phyloP scores from a whole-genome alignment of 2,329 filamentous ascomycete species.

The Byssoonygena ceratinophila region DNA sequence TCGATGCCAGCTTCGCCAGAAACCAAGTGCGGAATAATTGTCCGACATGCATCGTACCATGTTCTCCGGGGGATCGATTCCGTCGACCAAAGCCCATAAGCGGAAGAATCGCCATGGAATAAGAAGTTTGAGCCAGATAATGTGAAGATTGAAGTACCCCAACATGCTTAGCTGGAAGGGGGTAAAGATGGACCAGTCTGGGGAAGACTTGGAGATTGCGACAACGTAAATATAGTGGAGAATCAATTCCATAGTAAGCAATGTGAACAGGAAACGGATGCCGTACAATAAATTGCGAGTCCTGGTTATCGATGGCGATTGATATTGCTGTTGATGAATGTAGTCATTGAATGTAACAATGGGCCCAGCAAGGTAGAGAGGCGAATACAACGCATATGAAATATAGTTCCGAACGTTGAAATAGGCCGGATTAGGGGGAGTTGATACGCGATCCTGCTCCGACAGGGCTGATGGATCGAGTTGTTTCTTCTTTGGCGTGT shows the following conservation, averaged over 20 bases:
- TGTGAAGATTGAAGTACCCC: constrained; percentile 89
- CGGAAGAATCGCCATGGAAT: constrained; percentile 98
- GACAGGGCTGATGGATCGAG: constrained; percentile 77
- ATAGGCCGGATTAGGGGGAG: constrained; percentile 59
- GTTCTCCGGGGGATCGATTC: constrained; percentile 91
- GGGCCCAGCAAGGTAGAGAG: constrained; percentile 82
- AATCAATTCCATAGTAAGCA: constrained; percentile 83
- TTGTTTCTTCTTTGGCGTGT: constrained; percentile 85
- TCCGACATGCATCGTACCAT: constrained; percentile 95
- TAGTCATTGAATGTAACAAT: constrained; percentile 98
- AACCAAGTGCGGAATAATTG: constrained; percentile 81
- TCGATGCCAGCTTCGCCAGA: constrained; percentile 95
- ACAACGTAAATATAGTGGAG: constrained; percentile 89
- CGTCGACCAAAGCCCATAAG: constrained; percentile 85
- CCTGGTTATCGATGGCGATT: constrained; percentile 57
- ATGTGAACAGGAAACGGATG: constrained; percentile 65
- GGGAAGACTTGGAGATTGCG: constrained; percentile 72
- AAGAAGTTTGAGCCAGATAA: constrained; percentile 95
- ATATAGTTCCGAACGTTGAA: constrained; percentile 77
- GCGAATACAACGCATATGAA: constrained; percentile 81
- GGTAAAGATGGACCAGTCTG: constrained; percentile 73
- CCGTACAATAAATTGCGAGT: constrained; percentile 69
- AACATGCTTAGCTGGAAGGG: constrained; percentile 80
- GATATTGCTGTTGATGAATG: constrained; percentile 71
- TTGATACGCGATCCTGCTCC: constrained; percentile 73